Base-by-base conservation (phyloP, 2,329 filamentous ascomycete genomes). In the Ophiosphaerella herpotricha region DNA sequence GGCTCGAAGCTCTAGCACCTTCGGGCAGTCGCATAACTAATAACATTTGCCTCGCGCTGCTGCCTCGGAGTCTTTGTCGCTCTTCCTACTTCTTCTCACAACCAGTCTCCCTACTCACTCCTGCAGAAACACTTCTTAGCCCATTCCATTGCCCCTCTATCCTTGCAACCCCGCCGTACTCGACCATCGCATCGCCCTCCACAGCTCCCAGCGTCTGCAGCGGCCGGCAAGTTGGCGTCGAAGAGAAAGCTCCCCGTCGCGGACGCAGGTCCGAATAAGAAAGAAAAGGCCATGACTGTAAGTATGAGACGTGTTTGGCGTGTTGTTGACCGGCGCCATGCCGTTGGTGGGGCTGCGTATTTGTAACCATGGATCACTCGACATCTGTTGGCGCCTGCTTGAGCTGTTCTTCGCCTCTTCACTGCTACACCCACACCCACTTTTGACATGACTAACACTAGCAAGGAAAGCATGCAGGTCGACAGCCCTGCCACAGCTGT, bases 381-480 rank as follows among this genome's bases (percentile, higher is more conserved):
- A 31, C 36, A 52, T 42, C 55, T 42, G 32, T 48, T 46, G 43
- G 43, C 44, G 40, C 54, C 39, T 44, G n/a, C 55, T 29, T 44
- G 24, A 24, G 34, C 38, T 16, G 14, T 34, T 18, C 31, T n/a
- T 38, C 39, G 16, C 23, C 40, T 26, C 31, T 21, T 14, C 26
- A 32, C 12, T 29, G 31, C 44, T 34, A 37, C 13, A 16, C 35
- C 37, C 38, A 34, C 9, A 29, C 26, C 3, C 34, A 23, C 42
- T 26, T 39, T 33, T 37, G 34, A 46, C 31, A 57, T 50, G 26
- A 36, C 39, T 55, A 46, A 63, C 48, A 57, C 34, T 34, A 32
- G 50, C 26, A 55, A 82, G 77, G 80, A 82, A 75, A 82, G 79
- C 57, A 86, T 86, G 84, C 81, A 86, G 66, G 76, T 86, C 64